These are phyloP conservation scores for Amanita jacksonii DNA, from an alignment of 768 basidiomycete genomes.

Conservation along the genomic window DNA sequence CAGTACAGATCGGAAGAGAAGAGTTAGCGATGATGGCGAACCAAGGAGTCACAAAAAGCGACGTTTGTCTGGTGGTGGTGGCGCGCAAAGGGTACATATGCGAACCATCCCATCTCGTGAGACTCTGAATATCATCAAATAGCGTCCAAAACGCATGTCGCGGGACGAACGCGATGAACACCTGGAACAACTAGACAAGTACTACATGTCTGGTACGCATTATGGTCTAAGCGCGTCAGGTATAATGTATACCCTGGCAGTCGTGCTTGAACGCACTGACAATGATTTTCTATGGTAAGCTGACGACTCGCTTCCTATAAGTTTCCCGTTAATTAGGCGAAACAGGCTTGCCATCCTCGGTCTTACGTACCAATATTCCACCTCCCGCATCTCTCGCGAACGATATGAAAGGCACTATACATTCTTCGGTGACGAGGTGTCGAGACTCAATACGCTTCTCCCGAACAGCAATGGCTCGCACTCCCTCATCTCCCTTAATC, in stretches of 20 bases:
- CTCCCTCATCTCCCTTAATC: slow-evolving; percentile 42
- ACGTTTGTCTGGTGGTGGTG: slow-evolving; percentile 39
- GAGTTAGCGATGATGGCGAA: slow-evolving; percentile 33
- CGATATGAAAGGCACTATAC: slow-evolving; percentile 76
- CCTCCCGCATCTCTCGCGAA: slow-evolving; percentile 79
- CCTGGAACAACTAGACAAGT: slow-evolving; percentile 58
- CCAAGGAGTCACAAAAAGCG: slow-evolving; percentile 45
- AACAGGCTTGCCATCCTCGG: slow-evolving; percentile 87
- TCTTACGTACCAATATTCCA: slow-evolving; percentile 85
- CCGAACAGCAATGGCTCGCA: slow-evolving; percentile 24
- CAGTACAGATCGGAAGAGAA: slow-evolving; percentile 33
- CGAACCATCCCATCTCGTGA: neutral
- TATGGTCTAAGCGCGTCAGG: slow-evolving; percentile 86
- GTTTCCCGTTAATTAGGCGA: slow-evolving; percentile 2
- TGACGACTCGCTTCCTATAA: no score
- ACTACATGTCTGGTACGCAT: slow-evolving; percentile 80
- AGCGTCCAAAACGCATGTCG: slow-evolving; percentile 51
- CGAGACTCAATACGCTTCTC: slow-evolving; percentile 70
- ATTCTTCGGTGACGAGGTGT: slow-evolving; percentile 86
- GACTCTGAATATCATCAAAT: slow-evolving; percentile 3
- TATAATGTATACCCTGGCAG: slow-evolving; percentile 84
- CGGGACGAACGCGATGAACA: slow-evolving; percentile 62
- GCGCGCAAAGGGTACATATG: neutral
- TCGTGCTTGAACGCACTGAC: slow-evolving; percentile 84
- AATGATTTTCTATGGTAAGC: slow-evolving; percentile 87